Base-by-base conservation (phyloP, 768 basidiomycete species). In the Daedalea quercina region DNA sequence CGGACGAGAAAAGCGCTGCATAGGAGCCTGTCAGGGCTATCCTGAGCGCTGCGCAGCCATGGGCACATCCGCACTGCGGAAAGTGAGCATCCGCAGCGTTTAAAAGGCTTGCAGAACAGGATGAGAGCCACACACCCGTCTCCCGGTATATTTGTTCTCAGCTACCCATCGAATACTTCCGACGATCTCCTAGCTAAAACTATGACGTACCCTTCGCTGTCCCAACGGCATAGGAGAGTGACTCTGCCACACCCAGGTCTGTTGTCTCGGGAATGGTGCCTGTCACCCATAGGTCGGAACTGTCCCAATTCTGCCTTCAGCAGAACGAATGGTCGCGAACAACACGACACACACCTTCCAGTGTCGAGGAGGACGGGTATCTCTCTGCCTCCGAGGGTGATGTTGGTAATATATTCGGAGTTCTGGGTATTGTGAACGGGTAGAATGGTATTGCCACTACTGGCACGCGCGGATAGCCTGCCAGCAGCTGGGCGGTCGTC, bases 251-350 rank as follows among this genome's bases (percentile, higher is more conserved):
- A 12, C 85, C 85, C 0, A 80, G 73, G 58, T 84, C 79, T 42
- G 70, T 76, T 33, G 80, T 70, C 23, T 66, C 65, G 7, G 84
- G 73, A 19, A 78, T 75, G 41, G 67, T 61, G 22, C 72, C 76
- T 6, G 70, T 70, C 9, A 86, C 85, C 87, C 88, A 90, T 34
- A 90, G 67, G 65, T 90, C 88, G 35, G 87, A 84, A 58, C 88
- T 90, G 55, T 31, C 28, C 19, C 51, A 23, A 1, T 43, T n/a
- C 47, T 3, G 52, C 22, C 56, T 44, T 37, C 44, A 31, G 47
- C 22, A 50, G n/a, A 34, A 9, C 7, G 44, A 33, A 25, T 20
- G 17, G 22, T 13, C 20, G 25, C 23, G 50, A 9, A 31, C 12
- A 25, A 1, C 42, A n/a, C 40, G 19, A 43, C 6, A 55, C 69